Conservation (phyloP, 225 moss, liverwort and hornwort genomes). For the Asterella californica region DNA sequence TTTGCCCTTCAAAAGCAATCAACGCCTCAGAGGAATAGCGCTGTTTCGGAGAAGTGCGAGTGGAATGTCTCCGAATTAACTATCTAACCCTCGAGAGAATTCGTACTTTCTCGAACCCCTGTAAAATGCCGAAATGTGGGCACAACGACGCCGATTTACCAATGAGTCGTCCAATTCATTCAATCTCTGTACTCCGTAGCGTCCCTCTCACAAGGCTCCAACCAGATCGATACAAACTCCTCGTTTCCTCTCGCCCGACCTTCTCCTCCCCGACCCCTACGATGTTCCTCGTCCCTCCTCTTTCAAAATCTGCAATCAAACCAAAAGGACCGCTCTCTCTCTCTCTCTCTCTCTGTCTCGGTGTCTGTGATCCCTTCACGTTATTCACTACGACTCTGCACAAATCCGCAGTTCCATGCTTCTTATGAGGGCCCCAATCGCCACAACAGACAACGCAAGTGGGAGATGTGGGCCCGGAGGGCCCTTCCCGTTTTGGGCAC, state of each 20-base stretch:
- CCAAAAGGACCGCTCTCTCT: background rate
- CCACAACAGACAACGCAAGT: background rate
- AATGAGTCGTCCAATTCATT: background rate
- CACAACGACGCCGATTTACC: background rate
- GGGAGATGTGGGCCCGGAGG: background rate
- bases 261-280: background rate
- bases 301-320: background rate
- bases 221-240: background rate
- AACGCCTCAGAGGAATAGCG: background rate
- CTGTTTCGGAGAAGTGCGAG: no score
- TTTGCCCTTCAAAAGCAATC: background rate
- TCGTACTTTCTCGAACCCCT: background rate
- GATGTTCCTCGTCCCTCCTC: background rate
- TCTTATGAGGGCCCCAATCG: slow-evolving; percentile 1
- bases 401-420: background rate
- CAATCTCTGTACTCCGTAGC: background rate
- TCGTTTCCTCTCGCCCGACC: background rate
- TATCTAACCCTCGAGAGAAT: background rate
- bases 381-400: background rate
- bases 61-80: background rate
- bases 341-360: background rate
- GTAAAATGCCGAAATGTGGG: background rate
- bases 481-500: background rate
- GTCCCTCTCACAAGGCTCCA: background rate
- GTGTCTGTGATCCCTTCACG: background rate